phyloP scores from a whole-genome alignment of 352 stramenopile genomes.

The Globisporangium spiculum region DNA sequence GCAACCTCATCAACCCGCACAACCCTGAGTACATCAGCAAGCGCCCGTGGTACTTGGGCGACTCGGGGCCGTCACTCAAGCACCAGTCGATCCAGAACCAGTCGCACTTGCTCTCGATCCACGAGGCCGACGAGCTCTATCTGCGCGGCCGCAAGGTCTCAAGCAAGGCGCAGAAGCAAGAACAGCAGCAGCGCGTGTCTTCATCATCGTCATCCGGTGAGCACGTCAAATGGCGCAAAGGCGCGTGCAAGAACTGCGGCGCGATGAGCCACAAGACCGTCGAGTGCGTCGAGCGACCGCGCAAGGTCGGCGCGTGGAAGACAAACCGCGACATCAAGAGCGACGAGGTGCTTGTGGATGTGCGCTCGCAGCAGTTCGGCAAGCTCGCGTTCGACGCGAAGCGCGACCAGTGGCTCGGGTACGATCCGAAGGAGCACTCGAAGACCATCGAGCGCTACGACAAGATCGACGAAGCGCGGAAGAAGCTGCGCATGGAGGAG shows the following conservation, averaged over 20 bases:
- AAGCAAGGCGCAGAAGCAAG: neutral
- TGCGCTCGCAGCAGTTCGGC: constrained; percentile 86
- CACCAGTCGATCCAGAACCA: constrained; percentile 93
- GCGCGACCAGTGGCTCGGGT: constrained; percentile 96
- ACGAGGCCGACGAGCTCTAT: constrained; percentile 87
- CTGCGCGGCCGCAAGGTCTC: constrained; percentile 34
- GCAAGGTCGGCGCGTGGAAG: constrained; percentile 91
- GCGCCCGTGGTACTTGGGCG: constrained; percentile 97
- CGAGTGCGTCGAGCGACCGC: constrained; percentile 92
- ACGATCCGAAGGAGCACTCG: constrained; percentile 79
- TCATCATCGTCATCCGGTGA: constrained; percentile 6
- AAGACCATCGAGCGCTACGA: constrained; percentile 80
- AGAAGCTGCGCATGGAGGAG: constrained; percentile 77
- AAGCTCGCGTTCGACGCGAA: constrained; percentile 98
- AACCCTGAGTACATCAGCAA: constrained; percentile 99
- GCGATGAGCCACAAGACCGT: constrained; percentile 90
- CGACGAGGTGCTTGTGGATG: constrained; percentile 84
- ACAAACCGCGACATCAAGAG: constrained; percentile 86
- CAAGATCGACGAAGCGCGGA: constrained; percentile 76
- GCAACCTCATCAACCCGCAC: constrained; percentile 99
- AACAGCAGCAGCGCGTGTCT: neutral
- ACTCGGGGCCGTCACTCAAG: constrained; percentile 92
- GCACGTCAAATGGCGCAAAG: constrained; percentile 80
- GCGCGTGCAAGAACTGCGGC: constrained; percentile 94
- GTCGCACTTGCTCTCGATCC: constrained; percentile 87